Evolutionary conservation across 2,329 filamentous ascomycete genomes (phyloP), one percentile per base, ranked within the genome.

Genomic region (Botryotinia calthae): DNA sequence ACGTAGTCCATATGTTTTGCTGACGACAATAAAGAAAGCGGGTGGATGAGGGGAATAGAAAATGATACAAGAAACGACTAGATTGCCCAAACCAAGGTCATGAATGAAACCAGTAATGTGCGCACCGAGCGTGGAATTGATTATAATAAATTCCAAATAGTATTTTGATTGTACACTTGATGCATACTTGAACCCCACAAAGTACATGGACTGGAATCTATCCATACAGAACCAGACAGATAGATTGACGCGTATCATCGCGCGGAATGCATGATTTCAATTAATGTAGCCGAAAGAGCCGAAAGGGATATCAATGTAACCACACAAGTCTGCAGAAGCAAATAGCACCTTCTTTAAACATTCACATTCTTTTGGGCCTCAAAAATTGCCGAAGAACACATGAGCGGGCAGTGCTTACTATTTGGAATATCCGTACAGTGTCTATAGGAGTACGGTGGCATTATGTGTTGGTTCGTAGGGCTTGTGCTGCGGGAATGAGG

Each of bases 401-500:
- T 66, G 46, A 42, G n/a, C 59, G 7, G 9, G 48, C 66, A 71
- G 61, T 58, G 70, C 70, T 71, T 66, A 66, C 37, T 68, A 58
- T 66, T 54, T 31, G 62, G 51, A 58, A 70, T 16, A 18, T 18
- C 10, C 58, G 48, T 56, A 68, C 48, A 56, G n/a, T 48, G 40
- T 40, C 64, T 25, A 25, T 61, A 59, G 25, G 54, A 46, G 37
- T n/a, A 28, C 14, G 25, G 40, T n/a, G 18, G 51, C 51, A 56
- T 56, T 56, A 14, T 34, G 67, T 62, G 14, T 46, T 46, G 37
- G 31, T 8, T 61, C 40, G 42, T 72, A 46, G 40, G 51, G 51
- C 70, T 72, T 72, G 62, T 72, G 70, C 70, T 72, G 70, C 62
- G 34, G 70, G 40, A 59, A 37, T 37, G 70, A 67, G 70, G 51